Conservation (phyloP, 176 grass and related monocot species). For the Bonia amplexicaulis region DNA sequence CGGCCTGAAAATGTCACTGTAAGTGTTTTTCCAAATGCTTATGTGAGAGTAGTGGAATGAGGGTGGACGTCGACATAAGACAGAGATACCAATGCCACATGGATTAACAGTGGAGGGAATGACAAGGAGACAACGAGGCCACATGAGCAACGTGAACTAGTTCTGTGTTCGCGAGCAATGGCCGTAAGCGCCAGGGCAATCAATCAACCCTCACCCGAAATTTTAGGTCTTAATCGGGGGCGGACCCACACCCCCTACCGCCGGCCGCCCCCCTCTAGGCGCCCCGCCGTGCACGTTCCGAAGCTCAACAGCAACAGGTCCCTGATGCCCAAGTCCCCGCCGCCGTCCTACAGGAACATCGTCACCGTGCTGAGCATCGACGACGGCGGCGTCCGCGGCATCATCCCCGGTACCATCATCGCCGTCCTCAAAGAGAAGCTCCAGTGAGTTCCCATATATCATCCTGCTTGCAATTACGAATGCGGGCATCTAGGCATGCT, state of each 20-base stretch:
- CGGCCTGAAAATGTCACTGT: not conserved
- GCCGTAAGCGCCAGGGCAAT: not conserved
- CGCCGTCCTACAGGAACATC: conserved; percentile 21
- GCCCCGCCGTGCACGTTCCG: not conserved
- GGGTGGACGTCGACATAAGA: not conserved
- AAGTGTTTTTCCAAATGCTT: not conserved
- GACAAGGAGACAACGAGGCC: conserved; percentile 21
- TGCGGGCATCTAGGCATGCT: not conserved
- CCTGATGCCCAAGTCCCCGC: not conserved
- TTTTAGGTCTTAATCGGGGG: not conserved
- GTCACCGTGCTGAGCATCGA: conserved; percentile 53
- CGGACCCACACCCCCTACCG: no score
- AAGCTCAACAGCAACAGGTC: not conserved
- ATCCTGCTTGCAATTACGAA: not conserved
- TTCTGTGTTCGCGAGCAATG: not conserved
- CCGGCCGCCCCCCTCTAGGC: no score
- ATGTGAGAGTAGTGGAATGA: not conserved
- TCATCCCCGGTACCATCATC: conserved; percentile 52
- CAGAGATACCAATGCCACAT: not conserved
- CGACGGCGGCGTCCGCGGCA: conserved; percentile 46
- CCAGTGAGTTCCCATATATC: not conserved
- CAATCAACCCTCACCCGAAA: not conserved
- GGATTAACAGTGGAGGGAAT: conserved; percentile 28
- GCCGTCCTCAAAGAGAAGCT: conserved; percentile 48
- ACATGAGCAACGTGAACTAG: conserved; percentile 3